Percentiles rank a stretch among this genome's conserved stretches.
These are phyloP conservation scores for Elsinoe arachidis DNA, from an alignment of 2,329 filamentous ascomycete species.

Conservation along the genomic window DNA sequence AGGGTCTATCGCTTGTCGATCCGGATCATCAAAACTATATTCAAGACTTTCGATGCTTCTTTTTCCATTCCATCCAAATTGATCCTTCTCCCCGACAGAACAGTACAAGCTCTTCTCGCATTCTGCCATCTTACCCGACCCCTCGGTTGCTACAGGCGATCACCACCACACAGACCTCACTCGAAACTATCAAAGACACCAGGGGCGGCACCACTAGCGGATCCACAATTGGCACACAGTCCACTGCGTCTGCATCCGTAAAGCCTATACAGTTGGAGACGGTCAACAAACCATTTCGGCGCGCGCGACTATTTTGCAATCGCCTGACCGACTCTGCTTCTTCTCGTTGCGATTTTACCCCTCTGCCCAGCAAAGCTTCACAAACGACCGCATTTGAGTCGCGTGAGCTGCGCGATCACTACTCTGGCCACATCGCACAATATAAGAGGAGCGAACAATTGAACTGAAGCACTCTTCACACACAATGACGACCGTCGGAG, in stretches of 20 bases:
- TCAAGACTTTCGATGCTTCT: neutral
- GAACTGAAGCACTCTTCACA: neutral
- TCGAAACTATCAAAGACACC: conserved; percentile 4
- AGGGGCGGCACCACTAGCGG: neutral
- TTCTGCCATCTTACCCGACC: neutral
- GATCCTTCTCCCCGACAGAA: neutral
- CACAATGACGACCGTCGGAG: conserved; percentile 29
- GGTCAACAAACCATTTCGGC: conserved; percentile 5
- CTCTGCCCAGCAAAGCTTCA: neutral
- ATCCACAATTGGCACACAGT: neutral
- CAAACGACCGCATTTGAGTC: neutral
- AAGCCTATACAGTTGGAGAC: conserved; percentile 1
- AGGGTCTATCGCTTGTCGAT: neutral
- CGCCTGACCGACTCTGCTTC: neutral
- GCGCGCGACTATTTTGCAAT: neutral
- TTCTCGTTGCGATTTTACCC: neutral
- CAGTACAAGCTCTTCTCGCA: neutral
- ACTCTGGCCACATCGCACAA: neutral
- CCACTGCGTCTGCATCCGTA: neutral
- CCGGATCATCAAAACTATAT: conserved; percentile 1
- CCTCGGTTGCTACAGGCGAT: conserved; percentile 6
- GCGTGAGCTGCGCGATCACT: conserved; percentile 4
- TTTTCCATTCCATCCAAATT: neutral
- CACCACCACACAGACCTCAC: conserved; percentile 7
- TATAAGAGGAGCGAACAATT: neutral